Base-by-base conservation (phyloP, 179 eudicot genomes). In the Gypsophila paniculata region DNA sequence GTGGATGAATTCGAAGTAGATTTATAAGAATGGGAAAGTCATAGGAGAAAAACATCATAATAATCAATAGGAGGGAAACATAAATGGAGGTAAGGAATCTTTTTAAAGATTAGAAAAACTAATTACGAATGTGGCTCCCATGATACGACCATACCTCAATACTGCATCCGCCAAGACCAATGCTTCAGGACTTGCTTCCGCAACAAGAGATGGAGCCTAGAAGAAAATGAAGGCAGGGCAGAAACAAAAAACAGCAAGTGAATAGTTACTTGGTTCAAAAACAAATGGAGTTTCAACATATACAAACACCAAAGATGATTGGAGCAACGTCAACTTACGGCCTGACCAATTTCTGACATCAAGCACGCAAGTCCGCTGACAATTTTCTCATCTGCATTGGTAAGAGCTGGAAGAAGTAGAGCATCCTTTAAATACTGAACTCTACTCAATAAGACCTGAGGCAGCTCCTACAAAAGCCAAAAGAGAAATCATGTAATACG, bases 311-410 rank as follows among this genome's bases (percentile, higher is more conserved):
- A 65, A 65, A 18, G 59, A 19, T 21, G 26, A 46, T 12, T 44
- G 58, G 54, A 64, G 51, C 17, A 54, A 11, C 23, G 57, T 73
- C 60, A 77, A 86, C 99, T 87, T 85, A 95, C 99, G 44, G 99
- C 94, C 81, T 95, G 99, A 73, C 99, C 97, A 84, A 86, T 92
- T 89, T 95, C 99, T 36, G 99, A 92, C 96, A 95, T 82, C 85
- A 95, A 84, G 82, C 93, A 88, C 26, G 96, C 93, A 74, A 95
- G 85, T 72, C 99, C 91, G 82, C 88, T 76, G 61, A 95, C 81
- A 65, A 83, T 84, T 82, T 87, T 86, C 82, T 90, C 99, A 84
- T 92, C 91, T 78, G 95, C 86, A 74, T 82, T 82, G 69, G 81
- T 66, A 81, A 95, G 88, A 73, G 99, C 96, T 68, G 95, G 96